Conservation (phyloP, 2,329 filamentous ascomycete species). For the Aspergillus hiratsukae region DNA sequence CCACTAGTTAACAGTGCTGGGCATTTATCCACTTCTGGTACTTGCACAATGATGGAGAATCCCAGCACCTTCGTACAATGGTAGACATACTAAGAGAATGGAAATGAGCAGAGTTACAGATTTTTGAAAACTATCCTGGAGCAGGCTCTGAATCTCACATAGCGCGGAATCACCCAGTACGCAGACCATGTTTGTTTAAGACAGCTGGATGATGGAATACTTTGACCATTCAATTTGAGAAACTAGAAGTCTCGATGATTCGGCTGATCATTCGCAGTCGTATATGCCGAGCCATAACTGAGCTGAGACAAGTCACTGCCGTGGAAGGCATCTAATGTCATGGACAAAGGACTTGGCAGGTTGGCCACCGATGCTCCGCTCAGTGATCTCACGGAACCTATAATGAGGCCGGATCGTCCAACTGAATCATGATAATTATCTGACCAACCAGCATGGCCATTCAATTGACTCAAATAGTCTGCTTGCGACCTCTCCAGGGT, state of each 20-base stretch:
- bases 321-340: constrained; percentile 27
- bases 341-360: constrained; percentile 23
- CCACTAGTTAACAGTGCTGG: not conserved
- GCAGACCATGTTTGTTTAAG: not conserved
- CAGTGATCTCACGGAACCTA: constrained; percentile 19
- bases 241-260: constrained; percentile 26
- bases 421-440: constrained; percentile 23
- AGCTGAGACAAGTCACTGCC: constrained; percentile 27
- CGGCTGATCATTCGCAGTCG: constrained; percentile 15
- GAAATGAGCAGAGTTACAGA: not conserved
- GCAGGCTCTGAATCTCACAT: not conserved
- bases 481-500: constrained; percentile 24
- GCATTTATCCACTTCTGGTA: not conserved
- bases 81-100: no score
- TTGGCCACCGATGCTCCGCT: constrained; percentile 16
- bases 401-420: constrained; percentile 17
- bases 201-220: not conserved
- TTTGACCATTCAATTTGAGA: not conserved
- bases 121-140: not conserved
- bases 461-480: constrained; percentile 26
- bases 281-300: constrained; percentile 25
- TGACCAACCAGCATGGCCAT: constrained; percentile 26
- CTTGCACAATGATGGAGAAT: not conserved
- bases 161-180: not conserved
- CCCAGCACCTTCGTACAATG: no score